Percentiles rank a stretch among this genome's conserved stretches.
Evolutionary conservation across 371 early-diverging fungal genomes (phyloP).

Genomic region (Mortierella sp.): DNA sequence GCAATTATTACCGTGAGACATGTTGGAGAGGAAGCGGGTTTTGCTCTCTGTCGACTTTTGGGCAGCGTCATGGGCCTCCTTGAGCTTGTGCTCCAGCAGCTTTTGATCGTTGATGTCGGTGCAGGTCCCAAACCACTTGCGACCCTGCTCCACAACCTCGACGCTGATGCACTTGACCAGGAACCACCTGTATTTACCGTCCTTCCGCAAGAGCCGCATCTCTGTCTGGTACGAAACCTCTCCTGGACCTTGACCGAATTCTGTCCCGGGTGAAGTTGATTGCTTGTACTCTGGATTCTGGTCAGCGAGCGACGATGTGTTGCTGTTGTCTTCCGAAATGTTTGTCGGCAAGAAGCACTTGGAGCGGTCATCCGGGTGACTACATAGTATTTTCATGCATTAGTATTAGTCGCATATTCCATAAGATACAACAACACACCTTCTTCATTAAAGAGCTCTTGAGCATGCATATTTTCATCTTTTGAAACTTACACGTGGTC

Average conservation of each 20-base stretch:
- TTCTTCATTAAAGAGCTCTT: background rate
- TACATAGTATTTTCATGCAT: background rate
- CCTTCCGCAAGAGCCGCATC: constrained; percentile 63
- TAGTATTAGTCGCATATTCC: background rate
- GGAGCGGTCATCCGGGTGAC: constrained; percentile 70
- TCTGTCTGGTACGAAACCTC: constrained; percentile 71
- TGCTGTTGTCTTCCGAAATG: constrained; percentile 17
- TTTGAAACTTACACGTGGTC: constrained; percentile 62
- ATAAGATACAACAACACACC: background rate
- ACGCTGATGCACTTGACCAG: constrained; percentile 75
- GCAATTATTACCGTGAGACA: constrained; percentile 70
- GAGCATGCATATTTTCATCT: background rate
- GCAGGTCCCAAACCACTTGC: constrained; percentile 78
- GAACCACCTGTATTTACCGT: constrained; percentile 73
- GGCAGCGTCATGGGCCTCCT: constrained; percentile 77
- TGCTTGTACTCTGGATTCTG: constrained; percentile 9
- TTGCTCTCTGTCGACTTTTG: constrained; percentile 79
- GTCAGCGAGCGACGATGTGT: constrained; percentile 14
- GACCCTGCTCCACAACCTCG: constrained; percentile 68
- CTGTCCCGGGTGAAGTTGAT: constrained; percentile 37
- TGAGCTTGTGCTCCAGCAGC: constrained; percentile 72
- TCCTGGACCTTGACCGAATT: constrained; percentile 56
- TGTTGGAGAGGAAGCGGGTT: constrained; percentile 75
- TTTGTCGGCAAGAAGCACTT: constrained; percentile 69
- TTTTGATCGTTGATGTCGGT: constrained; percentile 79